A percentile compares a stretch with the other conserved stretches of the same genome.
Evolutionary conservation across 495 filamentous ascomycete genomes (phyloP).

Genomic region (Talaromyces borbonicus): DNA sequence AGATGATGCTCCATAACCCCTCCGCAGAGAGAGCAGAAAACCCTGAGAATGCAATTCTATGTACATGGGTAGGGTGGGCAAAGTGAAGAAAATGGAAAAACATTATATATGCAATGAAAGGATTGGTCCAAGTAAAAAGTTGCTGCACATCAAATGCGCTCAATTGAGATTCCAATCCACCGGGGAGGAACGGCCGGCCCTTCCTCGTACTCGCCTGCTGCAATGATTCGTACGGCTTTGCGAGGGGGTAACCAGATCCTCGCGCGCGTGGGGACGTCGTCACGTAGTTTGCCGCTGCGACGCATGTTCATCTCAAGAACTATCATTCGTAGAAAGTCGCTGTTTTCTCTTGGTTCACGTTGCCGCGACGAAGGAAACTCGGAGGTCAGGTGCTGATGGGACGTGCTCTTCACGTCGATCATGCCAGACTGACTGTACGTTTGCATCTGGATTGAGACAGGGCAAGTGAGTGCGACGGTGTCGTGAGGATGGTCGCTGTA

Average conservation of each 20-base stretch:
- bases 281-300: constrained; percentile 77
- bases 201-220: constrained; percentile 26
- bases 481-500: constrained; percentile 38
- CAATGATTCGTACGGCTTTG: constrained; percentile 30
- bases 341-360: constrained; percentile 85
- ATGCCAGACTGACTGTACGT: constrained; percentile 49
- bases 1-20: constrained; percentile 2
- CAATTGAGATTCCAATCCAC: constrained; percentile 33
- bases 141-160: constrained; percentile 6
- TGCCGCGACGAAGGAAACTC: constrained; percentile 52
- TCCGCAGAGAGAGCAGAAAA: not conserved
- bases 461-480: constrained; percentile 37
- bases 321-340: constrained; percentile 86
- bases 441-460: constrained; percentile 79
- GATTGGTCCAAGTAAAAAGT: not conserved
- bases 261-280: constrained; percentile 71
- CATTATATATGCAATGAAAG: too few relatives aligned
- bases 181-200: constrained; percentile 26
- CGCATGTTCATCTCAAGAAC: constrained; percentile 98
- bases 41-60: constrained; percentile 3
- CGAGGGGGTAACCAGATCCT: constrained; percentile 82
- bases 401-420: constrained; percentile 17
- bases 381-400: constrained; percentile 33
- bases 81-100: not conserved
- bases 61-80: not conserved